Base-by-base conservation (phyloP, 1,139 yeast species). In the Oligophagozyma castellii region DNA sequence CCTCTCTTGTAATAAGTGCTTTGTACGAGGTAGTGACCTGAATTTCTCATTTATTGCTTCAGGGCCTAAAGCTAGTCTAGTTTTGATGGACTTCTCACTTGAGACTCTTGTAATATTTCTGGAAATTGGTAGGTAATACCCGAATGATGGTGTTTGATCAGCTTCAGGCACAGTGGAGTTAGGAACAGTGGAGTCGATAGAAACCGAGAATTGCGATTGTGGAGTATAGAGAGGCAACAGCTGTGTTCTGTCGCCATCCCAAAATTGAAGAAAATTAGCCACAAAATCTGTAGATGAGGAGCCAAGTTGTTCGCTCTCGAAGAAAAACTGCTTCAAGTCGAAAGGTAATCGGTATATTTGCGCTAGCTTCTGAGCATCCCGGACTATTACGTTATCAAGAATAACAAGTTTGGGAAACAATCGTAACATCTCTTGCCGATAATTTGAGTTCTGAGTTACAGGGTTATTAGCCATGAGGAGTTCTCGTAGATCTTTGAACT, bases 121-220 rank as follows among this genome's bases (percentile, higher is more conserved):
- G 12, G 95, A 83, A 29, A 70, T 57, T 3, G 78, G 66, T 11
- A 75, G 54, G 48, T 78, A 78, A 45, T 70, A 65, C 12, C 77
- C 74, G 59, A 78, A 76, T 20, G 76, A 67, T 5, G 63, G 61
- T 10, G 41, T 41, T 26, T 53, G 51, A 29, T 52, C 50, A 7
- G 62, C 44, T 27, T 63, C 55, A 31, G 65, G 61, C 2, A 65
- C 62, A 7, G 51, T 43, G 11, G 61, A 43, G 26, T 65, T 53
- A 29, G 71, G 67, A 5, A 66, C 59, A 6, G 61, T 46, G 42
- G 61, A 63, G 49, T 58, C 71, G 31, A 63, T 67, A 44, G 61
- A 74, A 53, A 79, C 53, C 1, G 95, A 83, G 45, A 89, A 86
- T 46, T 79, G 84, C 0, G 95, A 83, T 44, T 77, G 78, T 29